Base-by-base conservation (phyloP, 257 asterid species). In the Phtheirospermum japonicum region DNA sequence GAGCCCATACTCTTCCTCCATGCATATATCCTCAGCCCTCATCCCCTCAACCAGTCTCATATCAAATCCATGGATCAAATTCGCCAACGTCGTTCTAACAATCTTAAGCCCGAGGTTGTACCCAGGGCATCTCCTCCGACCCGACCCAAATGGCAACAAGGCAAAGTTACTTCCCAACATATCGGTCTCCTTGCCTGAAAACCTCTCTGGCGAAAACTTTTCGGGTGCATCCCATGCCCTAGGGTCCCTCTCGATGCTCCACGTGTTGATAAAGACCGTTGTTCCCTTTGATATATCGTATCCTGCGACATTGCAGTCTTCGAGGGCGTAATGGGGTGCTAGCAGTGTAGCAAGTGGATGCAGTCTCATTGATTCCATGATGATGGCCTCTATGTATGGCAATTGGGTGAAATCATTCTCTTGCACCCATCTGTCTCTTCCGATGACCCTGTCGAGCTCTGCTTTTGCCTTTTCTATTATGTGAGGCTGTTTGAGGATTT, bases 61-160 rank as follows among this genome's bases (percentile, higher is more conserved):
- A 49, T 71, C 64, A 45, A 74, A 77, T 13, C 79, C 84, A 65
- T 75, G 81, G 31, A 79, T 9, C 61, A 75, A 63, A 64, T 79
- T 76, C 8, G 81, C 71, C 59, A 70, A 31, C 8, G 58, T 70
- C 10, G 77, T 58, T 13, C 76, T 67, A 30, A 76, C 74, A 9
- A 59, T 19, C 51, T 68, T 60, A 31, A 76, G 56, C 33, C 70
- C 75, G 5, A 76, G 71, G 16, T 43, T 65, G 51, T 55, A 42
- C 4, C 69, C 75, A 0, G 70, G 75, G 16, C 75, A 72, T 7
- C 67, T 51, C 48, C 80, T 32, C 19, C 74, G 28, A 1, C 80
- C 80, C 0, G 80, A 71, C 2, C 76, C 68, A 9, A 75, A 75
- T 1, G 80, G 76, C 55, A 73, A 37, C 6, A 77, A 9, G 0